phyloP scores from a whole-genome alignment of 2,329 filamentous ascomycete species.

The Colletotrichum endophyticum region DNA sequence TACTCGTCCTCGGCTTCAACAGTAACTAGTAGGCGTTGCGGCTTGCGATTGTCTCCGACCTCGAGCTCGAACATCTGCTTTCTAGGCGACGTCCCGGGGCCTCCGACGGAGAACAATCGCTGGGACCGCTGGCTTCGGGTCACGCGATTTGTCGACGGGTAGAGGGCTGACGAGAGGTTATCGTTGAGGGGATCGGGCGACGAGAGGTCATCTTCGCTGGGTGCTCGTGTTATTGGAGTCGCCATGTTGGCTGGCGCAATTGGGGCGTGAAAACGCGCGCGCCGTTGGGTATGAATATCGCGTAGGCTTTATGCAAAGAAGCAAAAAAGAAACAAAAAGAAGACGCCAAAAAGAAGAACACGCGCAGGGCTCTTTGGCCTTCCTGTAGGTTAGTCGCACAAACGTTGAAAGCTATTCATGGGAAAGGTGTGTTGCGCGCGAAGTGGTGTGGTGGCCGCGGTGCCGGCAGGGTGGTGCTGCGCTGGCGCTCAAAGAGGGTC shows the following conservation, averaged over 20 bases:
- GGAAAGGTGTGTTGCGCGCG: conserved; percentile 11
- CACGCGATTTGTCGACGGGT: conserved; percentile 36
- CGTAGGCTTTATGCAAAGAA: not conserved
- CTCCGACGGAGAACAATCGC: conserved; percentile 39
- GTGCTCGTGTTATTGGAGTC: conserved; percentile 27
- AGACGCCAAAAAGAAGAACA: not conserved
- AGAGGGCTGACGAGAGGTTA: conserved; percentile 33
- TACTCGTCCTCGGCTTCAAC: conserved; percentile 52
- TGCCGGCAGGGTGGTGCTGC: not conserved
- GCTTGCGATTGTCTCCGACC: conserved; percentile 53
- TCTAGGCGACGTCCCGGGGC: conserved; percentile 47
- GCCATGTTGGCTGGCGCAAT: conserved; percentile 32
- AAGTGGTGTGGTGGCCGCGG: conserved; percentile 2
- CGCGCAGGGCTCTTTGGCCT: not conserved
- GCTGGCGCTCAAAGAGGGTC: not conserved
- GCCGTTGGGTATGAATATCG: not conserved
- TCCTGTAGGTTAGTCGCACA: not conserved
- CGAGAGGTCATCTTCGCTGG: conserved; percentile 48
- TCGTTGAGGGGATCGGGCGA: conserved; percentile 58
- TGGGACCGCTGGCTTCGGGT: conserved; percentile 49
- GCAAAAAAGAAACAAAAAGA: not conserved
- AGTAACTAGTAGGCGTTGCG: conserved; percentile 59
- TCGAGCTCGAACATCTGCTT: conserved; percentile 64
- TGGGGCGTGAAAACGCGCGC: not conserved
- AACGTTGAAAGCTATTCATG: conserved; percentile 9